phyloP scores from a whole-genome alignment of 176 grass and related monocot genomes.

The Ensete ventricosum region DNA sequence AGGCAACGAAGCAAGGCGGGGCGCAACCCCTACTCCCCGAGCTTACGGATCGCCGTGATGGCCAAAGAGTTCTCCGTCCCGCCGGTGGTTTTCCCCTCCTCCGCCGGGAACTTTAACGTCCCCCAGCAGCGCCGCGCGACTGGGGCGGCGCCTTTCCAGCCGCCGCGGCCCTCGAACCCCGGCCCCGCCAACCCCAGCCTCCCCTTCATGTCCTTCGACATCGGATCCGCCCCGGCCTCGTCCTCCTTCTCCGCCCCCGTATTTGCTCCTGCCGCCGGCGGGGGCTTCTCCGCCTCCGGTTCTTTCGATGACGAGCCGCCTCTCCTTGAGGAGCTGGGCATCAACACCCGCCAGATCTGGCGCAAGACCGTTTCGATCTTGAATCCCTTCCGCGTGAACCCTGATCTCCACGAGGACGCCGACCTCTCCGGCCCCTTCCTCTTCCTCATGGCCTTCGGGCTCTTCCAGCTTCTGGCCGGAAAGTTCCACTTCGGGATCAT shows the following conservation, averaged over 20 bases:
- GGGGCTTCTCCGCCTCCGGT: conserved; percentile 28
- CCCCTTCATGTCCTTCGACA: conserved; percentile 95
- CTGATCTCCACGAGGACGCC: conserved; percentile 64
- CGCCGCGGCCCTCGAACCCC: conserved; percentile 47
- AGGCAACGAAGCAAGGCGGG: no score
- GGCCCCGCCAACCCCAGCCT: conserved; percentile 36
- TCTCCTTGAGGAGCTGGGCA: conserved; percentile 94
- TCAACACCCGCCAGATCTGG: conserved; percentile 99
- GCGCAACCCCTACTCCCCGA: no score
- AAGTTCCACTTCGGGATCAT: conserved; percentile 99
- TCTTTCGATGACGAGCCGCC: conserved; percentile 86
- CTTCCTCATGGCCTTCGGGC: conserved; percentile 77
- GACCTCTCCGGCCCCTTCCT: conserved; percentile 90
- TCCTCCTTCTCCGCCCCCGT: conserved; percentile 35
- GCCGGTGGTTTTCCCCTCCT: conserved; percentile 65
- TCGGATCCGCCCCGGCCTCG: conserved; percentile 33
- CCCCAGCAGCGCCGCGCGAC: conserved; percentile 33
- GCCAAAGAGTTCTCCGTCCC: conserved; percentile 86
- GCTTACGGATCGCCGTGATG: conserved; percentile 29
- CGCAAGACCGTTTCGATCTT: conserved; percentile 86
- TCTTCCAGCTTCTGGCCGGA: conserved; percentile 90
- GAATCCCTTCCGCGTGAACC: conserved; percentile 70
- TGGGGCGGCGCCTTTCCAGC: conserved; percentile 47
- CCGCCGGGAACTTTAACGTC: conserved; percentile 23
- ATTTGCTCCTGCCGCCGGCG: conserved; percentile 34